Percentiles rank a stretch among this genome's conserved stretches.
Evolutionary conservation across 495 filamentous ascomycete species (phyloP).

Genomic region (Neurospora intermedia): DNA sequence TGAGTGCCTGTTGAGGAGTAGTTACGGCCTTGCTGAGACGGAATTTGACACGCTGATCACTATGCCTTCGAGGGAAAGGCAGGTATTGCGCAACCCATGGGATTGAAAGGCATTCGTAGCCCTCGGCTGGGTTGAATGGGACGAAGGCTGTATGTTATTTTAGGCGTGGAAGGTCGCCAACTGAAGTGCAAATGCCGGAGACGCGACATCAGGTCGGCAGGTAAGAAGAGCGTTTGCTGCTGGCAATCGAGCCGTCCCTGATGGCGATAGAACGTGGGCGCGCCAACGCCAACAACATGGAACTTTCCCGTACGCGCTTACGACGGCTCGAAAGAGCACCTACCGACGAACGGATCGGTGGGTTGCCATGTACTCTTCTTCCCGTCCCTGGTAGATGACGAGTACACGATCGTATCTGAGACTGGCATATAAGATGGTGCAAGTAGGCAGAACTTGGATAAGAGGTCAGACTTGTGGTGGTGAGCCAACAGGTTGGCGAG

Average conservation of each 20-base stretch:
- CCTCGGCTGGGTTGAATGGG: not conserved
- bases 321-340: not conserved
- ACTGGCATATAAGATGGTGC: not conserved
- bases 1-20: not conserved
- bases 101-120: not conserved
- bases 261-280: not conserved
- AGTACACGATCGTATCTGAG: not conserved
- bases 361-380: not conserved
- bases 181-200: not conserved
- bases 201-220: not conserved
- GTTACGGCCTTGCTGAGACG: not conserved
- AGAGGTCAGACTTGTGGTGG: not conserved
- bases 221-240: not conserved
- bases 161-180: not conserved
- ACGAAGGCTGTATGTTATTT: not conserved
- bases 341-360: not conserved
- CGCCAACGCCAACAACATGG: not conserved
- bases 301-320: not conserved
- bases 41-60: not conserved
- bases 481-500: not conserved
- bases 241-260: not conserved
- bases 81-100: not conserved
- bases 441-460: not conserved
- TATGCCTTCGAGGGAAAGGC: not conserved
- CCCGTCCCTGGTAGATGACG: not conserved